Evolutionary conservation across 2,329 filamentous ascomycete genomes (phyloP).

Genomic region (Fusarium succisae): DNA sequence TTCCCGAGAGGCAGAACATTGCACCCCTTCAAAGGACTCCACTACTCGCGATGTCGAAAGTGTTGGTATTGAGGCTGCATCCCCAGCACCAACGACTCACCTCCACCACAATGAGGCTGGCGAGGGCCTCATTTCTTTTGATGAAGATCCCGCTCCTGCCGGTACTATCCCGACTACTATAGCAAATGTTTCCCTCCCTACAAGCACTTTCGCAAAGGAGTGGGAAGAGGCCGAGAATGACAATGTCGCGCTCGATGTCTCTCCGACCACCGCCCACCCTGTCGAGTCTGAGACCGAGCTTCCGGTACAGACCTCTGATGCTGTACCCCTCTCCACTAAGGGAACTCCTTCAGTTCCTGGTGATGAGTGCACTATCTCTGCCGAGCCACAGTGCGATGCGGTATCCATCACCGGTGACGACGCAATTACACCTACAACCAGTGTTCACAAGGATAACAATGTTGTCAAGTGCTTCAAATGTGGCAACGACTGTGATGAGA

Average conservation of each 20-base stretch:
- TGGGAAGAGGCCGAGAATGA: neutral
- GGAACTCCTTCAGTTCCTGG: too few species aligned
- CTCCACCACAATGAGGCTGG: neutral
- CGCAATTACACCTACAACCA: neutral
- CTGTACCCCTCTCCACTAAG: too few species aligned
- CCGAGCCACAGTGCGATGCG: neutral
- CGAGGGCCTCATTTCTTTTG: constrained; percentile 8
- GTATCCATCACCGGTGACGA: neutral
- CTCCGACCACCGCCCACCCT: too few species aligned
- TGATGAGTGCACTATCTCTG: neutral
- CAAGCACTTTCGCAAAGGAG: neutral
- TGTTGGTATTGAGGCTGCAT: too few species aligned
- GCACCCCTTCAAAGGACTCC: neutral
- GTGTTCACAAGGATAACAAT: neutral
- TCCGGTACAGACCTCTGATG: neutral
- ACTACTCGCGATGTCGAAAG: neutral
- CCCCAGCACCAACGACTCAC: too few species aligned
- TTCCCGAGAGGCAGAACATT: neutral
- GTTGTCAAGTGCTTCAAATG: neutral
- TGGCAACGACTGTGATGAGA: too few species aligned
- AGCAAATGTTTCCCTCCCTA: neutral
- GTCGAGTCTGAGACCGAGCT: neutral
- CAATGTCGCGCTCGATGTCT: neutral
- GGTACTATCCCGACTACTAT: neutral
- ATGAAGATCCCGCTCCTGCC: neutral